Conservation (phyloP, 83 land plant genomes). For the Diphasiastrum complanatum region DNA sequence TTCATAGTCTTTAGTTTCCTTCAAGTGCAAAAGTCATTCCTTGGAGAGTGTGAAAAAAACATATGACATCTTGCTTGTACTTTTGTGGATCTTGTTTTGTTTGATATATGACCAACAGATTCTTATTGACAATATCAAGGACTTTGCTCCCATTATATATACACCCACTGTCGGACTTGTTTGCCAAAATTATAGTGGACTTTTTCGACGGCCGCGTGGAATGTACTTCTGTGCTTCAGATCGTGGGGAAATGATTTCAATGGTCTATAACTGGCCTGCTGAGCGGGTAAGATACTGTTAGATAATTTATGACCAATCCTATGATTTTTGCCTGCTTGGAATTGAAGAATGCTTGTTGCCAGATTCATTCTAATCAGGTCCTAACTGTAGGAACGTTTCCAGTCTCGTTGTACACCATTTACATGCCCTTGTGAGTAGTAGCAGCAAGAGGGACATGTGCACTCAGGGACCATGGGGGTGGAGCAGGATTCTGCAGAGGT, state of each 20-base stretch:
- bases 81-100: background rate
- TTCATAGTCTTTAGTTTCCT: no score
- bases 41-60: background rate
- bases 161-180: constrained; percentile 94
- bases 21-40: no score
- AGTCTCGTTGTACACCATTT: no score
- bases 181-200: constrained; percentile 81
- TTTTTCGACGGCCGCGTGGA: constrained; percentile 91
- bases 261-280: constrained; percentile 91
- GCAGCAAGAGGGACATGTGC: no score
- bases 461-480: no score
- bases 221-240: constrained; percentile 93
- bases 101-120: constrained; percentile 38
- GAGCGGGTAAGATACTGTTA: constrained; percentile 53
- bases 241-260: constrained; percentile 89
- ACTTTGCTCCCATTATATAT: constrained; percentile 85
- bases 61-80: background rate
- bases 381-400: no score
- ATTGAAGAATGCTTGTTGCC: no score
- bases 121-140: constrained; percentile 76
- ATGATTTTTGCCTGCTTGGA: no score
- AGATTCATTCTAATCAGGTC: no score
- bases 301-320: no score
- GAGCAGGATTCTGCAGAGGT: no score
- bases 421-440: no score